phyloP scores from a whole-genome alignment of 805 yeast species.

The Huiozyma naganishii region DNA sequence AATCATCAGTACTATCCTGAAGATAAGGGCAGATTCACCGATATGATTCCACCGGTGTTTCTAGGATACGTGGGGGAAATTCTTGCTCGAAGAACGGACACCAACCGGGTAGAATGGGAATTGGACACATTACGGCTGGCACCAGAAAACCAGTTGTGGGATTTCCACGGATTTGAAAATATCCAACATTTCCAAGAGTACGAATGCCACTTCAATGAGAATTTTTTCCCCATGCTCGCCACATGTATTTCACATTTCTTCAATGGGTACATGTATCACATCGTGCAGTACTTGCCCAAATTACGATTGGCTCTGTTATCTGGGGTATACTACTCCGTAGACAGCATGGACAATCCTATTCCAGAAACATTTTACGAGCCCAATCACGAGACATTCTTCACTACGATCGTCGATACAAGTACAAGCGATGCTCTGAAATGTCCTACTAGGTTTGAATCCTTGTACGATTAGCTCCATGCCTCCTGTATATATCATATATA shows the following conservation, averaged over 20 bases:
- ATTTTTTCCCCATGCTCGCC: slow-evolving; percentile 32
- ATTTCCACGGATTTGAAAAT: slow-evolving; percentile 37
- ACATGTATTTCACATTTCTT: slow-evolving; percentile 39
- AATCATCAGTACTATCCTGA: slow-evolving; percentile 50
- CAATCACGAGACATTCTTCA: slow-evolving; percentile 1
- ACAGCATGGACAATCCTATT: background rate
- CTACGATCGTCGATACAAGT: slow-evolving; percentile 2
- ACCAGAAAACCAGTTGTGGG: slow-evolving; percentile 32
- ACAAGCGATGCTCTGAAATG: background rate
- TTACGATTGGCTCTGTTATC: slow-evolving; percentile 28
- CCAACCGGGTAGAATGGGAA: slow-evolving; percentile 19
- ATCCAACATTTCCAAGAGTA: slow-evolving; percentile 32
- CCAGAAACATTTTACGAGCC: background rate
- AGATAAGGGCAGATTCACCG: slow-evolving; percentile 39
- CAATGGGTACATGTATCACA: slow-evolving; percentile 30
- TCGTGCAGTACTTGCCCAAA: slow-evolving; percentile 27
- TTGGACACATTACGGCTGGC: slow-evolving; percentile 26
- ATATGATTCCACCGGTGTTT: slow-evolving; percentile 48
- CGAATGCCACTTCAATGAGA: slow-evolving; percentile 35
- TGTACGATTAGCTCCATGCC: background rate
- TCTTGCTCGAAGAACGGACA: slow-evolving; percentile 28
- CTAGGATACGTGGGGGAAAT: slow-evolving; percentile 42
- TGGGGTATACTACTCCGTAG: slow-evolving; percentile 32
- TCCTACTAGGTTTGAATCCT: background rate
- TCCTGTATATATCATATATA: background rate